These are phyloP conservation scores for Calycina marina DNA, from an alignment of 2,329 filamentous ascomycete species.

Conservation along the genomic window DNA sequence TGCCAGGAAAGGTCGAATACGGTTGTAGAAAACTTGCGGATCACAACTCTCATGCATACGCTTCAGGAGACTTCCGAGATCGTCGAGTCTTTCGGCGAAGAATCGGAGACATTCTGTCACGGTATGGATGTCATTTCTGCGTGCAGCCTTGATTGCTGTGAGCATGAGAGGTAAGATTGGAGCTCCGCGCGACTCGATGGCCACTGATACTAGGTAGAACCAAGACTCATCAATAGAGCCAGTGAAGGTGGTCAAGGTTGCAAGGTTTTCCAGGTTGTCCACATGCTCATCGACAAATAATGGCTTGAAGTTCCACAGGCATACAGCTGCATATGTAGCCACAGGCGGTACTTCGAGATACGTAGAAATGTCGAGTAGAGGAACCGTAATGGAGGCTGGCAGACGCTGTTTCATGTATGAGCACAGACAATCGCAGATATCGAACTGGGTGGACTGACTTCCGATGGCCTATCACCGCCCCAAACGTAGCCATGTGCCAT, in stretches of 20 bases:
- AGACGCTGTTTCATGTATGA: slow-evolving; percentile 31
- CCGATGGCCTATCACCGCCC: slow-evolving; percentile 73
- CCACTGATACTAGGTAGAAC: slow-evolving; percentile 94
- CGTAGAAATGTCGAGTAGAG: slow-evolving; percentile 61
- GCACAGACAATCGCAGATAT: too few relatives aligned
- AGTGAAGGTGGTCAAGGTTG: slow-evolving; percentile 80
- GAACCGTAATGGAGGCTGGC: slow-evolving; percentile 69
- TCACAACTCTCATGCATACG: slow-evolving; percentile 95
- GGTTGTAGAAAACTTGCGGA: slow-evolving; percentile 86
- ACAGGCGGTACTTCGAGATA: slow-evolving; percentile 80
- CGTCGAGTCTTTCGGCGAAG: slow-evolving; percentile 79
- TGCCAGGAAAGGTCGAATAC: slow-evolving; percentile 88
- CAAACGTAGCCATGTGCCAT: slow-evolving; percentile 94
- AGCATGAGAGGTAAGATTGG: slow-evolving; percentile 83
- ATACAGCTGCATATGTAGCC: slow-evolving; percentile 82
- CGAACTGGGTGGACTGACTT: slow-evolving; percentile 30
- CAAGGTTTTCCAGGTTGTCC: slow-evolving; percentile 74
- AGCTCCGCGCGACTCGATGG: slow-evolving; percentile 83
- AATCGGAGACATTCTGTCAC: slow-evolving; percentile 65
- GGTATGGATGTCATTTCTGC: slow-evolving; percentile 49
- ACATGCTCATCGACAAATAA: slow-evolving; percentile 72
- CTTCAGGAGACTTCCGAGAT: slow-evolving; percentile 62
- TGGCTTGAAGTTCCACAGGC: slow-evolving; percentile 94
- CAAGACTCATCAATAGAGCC: slow-evolving; percentile 93
- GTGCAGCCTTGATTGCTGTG: slow-evolving; percentile 67